Evolutionary conservation across 129 eudicot species (phyloP), one percentile per base, ranked within the genome.

Genomic region (Artemisia argyi): DNA sequence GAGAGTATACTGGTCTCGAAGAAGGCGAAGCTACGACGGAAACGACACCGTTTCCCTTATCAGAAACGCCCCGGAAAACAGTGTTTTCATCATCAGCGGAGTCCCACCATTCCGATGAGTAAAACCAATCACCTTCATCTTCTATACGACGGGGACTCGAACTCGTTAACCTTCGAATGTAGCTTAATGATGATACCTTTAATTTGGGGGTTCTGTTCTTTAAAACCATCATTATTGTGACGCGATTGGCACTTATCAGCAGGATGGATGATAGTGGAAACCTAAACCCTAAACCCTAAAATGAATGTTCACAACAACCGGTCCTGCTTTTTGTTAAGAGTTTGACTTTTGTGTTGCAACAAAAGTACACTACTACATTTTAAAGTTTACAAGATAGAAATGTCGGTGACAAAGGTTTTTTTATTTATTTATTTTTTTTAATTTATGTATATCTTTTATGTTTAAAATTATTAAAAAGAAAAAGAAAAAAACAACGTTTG

Each of bases 81-180:
- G 80, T 77, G 66, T 78, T 79, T 48, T 74, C 62, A n/a, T 74
- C 62, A n/a, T 74, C 73, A 69, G 49, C 81, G 72, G 46, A 58
- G 49, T 63, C 87, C 98, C 98, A 93, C 98, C 98, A 93, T 75
- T 93, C 98, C 5, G 97, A 77, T 15, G 98, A 75, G 77, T 89
- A 93, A 22, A 56, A 48, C 98, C 98, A 90, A 63, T 88, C 95
- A 44, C 97, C 98, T 80, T 90, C 98, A 57, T 93, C 98, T 49
- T 75, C 83, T 9, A 76, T 75, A 30, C 76, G 76, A 48, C 80
- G 81, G 14, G 69, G 76, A 59, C 73, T 75, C 19, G 81, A 84
- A 24, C 88, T 78, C 3, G 80, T 46, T 8, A 76, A 75, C 26
- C 81, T 19, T n/a, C 82, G 79, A 17, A 84, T 82, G 72, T 82